Evolutionary conservation across 2,329 filamentous ascomycete species (phyloP).

Genomic region (Beauveria brongniartii): DNA sequence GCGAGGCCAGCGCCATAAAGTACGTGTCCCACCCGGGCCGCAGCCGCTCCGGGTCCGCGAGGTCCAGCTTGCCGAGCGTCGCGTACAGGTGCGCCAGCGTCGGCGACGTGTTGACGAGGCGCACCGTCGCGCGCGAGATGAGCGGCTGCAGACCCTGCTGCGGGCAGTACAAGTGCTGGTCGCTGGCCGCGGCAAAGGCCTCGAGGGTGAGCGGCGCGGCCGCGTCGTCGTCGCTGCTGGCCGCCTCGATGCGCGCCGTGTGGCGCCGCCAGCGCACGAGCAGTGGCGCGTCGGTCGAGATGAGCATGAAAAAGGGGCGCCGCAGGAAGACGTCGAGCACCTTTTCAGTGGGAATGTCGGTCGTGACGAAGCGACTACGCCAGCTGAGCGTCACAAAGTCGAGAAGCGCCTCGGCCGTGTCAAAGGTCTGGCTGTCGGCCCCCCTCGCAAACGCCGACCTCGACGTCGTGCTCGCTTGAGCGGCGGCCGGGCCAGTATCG

Average conservation of each 20-base stretch:
- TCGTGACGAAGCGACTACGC: conserved; percentile 78
- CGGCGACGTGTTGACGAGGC: conserved; percentile 75
- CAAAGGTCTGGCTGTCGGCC: conserved; percentile 38
- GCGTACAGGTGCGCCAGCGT: conserved; percentile 63
- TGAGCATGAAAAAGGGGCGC: conserved; percentile 85
- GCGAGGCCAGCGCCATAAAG: conserved; percentile 92
- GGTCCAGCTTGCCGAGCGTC: conserved; percentile 64
- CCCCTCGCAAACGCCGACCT: conserved; percentile 6
- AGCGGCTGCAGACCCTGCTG: conserved; percentile 61
- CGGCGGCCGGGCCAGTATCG: conserved; percentile 10
- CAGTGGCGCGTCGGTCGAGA: conserved; percentile 87
- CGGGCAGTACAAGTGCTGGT: conserved; percentile 67
- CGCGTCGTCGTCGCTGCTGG: conserved; percentile 13
- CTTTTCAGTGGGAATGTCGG: conserved; percentile 65
- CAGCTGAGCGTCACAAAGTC: conserved; percentile 82
- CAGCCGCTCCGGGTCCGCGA: conserved; percentile 70
- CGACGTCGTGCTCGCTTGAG: conserved; percentile 10
- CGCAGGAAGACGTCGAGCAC: conserved; percentile 67
- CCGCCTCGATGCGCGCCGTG: conserved; percentile 30
- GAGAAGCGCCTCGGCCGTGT: conserved; percentile 59
- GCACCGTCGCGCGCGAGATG: conserved; percentile 72
- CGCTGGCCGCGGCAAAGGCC: conserved; percentile 50
- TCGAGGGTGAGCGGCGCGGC: conserved; percentile 35
- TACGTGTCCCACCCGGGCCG: conserved; percentile 93
- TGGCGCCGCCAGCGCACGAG: conserved; percentile 76